Conservation (phyloP, 495 filamentous ascomycete species). For the Aspergillus homomorphus region DNA sequence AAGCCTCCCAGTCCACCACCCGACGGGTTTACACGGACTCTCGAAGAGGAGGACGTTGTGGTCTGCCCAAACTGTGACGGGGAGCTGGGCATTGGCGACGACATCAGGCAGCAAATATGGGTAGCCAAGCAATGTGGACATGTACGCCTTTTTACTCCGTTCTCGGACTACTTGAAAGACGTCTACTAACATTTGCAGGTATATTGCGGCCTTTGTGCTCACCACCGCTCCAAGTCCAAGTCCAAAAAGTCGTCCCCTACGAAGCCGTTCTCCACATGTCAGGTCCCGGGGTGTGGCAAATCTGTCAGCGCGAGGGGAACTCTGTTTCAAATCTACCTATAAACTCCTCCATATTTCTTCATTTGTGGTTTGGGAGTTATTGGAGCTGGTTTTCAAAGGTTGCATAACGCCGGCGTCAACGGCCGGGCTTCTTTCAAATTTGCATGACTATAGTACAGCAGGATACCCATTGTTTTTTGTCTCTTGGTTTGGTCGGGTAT, state of each 20-base stretch:
- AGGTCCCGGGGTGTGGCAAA: conserved; percentile 48
- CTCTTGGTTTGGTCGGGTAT: neutral
- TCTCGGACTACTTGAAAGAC: neutral
- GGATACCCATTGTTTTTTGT: conserved; percentile 1
- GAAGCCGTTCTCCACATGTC: conserved; percentile 50
- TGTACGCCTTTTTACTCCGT: conserved; percentile 47
- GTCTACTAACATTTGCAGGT: conserved; percentile 43
- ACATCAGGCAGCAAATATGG: conserved; percentile 67
- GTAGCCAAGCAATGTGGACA: conserved; percentile 71
- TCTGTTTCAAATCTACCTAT: conserved; percentile 51
- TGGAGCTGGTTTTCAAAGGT: neutral
- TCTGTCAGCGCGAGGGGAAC: conserved; percentile 31
- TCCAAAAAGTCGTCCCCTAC: conserved; percentile 32
- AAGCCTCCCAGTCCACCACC: conserved; percentile 55
- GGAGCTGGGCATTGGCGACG: conserved; percentile 61
- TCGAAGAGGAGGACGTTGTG: conserved; percentile 59
- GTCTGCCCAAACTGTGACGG: conserved; percentile 70
- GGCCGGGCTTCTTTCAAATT: neutral
- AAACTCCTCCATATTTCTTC: conserved; percentile 17
- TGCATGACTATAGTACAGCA: neutral
- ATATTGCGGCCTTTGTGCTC: conserved; percentile 67
- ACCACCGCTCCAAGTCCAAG: conserved; percentile 44
- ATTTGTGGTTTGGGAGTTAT: neutral
- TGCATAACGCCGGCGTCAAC: neutral
- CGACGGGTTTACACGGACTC: conserved; percentile 62